Evolutionary conservation across 192 early-diverging fungal genomes (phyloP).

Genomic region (Linnemannia schmuckeri): DNA sequence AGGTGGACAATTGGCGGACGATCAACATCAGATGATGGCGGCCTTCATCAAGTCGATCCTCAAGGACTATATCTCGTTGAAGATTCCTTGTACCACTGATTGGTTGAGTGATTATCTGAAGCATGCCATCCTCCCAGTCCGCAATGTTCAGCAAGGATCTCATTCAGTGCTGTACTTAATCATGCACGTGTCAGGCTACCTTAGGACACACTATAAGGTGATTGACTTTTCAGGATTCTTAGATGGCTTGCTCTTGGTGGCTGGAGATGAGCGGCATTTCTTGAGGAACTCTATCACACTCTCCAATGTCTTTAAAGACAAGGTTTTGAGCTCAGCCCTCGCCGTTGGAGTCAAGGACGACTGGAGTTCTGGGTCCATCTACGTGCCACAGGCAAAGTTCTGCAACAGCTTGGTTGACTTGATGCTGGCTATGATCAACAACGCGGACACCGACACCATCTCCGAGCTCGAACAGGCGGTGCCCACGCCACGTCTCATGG

Average conservation of each 20-base stretch:
- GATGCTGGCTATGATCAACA: constrained; percentile 63
- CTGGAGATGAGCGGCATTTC: constrained; percentile 51
- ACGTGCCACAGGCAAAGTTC: constrained; percentile 46
- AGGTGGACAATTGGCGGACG: constrained; percentile 61
- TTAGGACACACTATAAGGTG: constrained; percentile 57
- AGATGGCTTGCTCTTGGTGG: constrained; percentile 58
- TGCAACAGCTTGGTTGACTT: constrained; percentile 62
- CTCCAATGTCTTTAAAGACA: constrained; percentile 56
- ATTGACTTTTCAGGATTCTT: constrained; percentile 63
- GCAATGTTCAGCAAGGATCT: constrained; percentile 39
- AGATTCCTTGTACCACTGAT: constrained; percentile 55
- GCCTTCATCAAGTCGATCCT: constrained; percentile 59
- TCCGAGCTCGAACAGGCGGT: constrained; percentile 57
- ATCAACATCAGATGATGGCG: constrained; percentile 62
- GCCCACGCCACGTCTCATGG: constrained; percentile 62
- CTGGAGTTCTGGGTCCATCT: constrained; percentile 53
- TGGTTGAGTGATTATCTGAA: constrained; percentile 66
- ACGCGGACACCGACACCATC: constrained; percentile 60
- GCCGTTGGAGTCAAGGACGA: constrained; percentile 48
- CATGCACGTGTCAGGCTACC: constrained; percentile 18
- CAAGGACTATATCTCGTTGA: constrained; percentile 60
- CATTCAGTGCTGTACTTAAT: constrained; percentile 32
- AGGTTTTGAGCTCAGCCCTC: constrained; percentile 58
- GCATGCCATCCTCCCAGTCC: constrained; percentile 37
- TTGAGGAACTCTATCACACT: constrained; percentile 45